A percentile compares a stretch with the other conserved stretches of the same genome.
Evolutionary conservation across 805 yeast species (phyloP).

Genomic region (Candida gorgasii): DNA sequence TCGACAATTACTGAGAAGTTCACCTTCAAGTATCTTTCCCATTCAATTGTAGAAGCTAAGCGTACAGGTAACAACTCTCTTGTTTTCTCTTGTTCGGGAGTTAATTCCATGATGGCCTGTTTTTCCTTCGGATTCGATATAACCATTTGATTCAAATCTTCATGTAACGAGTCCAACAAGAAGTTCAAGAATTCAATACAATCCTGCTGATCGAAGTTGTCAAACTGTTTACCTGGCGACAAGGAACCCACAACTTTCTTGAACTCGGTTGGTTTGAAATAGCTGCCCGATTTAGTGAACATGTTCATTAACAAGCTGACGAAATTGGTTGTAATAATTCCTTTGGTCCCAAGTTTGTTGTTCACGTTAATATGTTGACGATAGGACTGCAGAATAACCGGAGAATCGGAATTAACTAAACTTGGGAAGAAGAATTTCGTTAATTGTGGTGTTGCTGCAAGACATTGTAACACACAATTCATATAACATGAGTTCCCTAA

Average conservation of each 20-base stretch:
- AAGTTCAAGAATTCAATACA: slow-evolving; percentile 81
- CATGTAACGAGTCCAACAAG: slow-evolving; percentile 75
- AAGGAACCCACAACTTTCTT: slow-evolving; percentile 68
- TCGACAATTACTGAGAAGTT: slow-evolving; percentile 81
- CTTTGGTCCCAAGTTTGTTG: slow-evolving; percentile 78
- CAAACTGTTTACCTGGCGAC: slow-evolving; percentile 58
- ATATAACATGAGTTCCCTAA: slow-evolving; percentile 92
- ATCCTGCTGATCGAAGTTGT: slow-evolving; percentile 76
- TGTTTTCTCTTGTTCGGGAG: slow-evolving; percentile 63
- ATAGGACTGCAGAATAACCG: slow-evolving; percentile 46
- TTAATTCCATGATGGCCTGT: slow-evolving; percentile 44
- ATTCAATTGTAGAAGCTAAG: slow-evolving; percentile 82
- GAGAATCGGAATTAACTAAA: slow-evolving; percentile 21
- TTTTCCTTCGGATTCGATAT: slow-evolving; percentile 31
- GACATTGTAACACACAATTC: slow-evolving; percentile 87
- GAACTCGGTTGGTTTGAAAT: slow-evolving; percentile 62
- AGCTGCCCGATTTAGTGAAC: slow-evolving; percentile 46
- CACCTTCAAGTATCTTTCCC: slow-evolving; percentile 83
- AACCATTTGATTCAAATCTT: slow-evolving; percentile 73
- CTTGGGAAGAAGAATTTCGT: slow-evolving; percentile 56
- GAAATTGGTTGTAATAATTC: slow-evolving; percentile 70
- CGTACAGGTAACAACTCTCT: slow-evolving; percentile 76
- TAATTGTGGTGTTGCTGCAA: slow-evolving; percentile 70
- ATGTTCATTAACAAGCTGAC: slow-evolving; percentile 59
- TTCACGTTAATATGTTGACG: slow-evolving; percentile 67